A percentile compares a stretch with the other conserved stretches of the same genome.
These are phyloP conservation scores for Taiozyma sp. DNA, from an alignment of 1,139 yeast genomes.

Conservation along the genomic window DNA sequence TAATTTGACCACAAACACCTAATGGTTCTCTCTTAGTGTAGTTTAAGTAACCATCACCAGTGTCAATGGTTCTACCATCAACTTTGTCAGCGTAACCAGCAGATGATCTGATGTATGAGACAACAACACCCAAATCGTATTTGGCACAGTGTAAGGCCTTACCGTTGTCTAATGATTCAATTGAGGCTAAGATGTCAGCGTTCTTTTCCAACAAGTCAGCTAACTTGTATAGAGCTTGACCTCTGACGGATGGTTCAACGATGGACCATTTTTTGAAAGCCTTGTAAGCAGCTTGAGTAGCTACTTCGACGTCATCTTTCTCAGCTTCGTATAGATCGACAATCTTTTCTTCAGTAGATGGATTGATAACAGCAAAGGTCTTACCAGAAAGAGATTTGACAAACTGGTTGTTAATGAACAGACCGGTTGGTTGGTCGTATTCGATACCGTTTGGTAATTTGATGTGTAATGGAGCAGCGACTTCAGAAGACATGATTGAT, in stretches of 20 bases:
- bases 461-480: slow-evolving; percentile 37
- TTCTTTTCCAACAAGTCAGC: slow-evolving; percentile 64
- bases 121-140: slow-evolving; percentile 56
- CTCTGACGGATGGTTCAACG: slow-evolving; percentile 49
- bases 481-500: slow-evolving; percentile 3
- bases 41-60: slow-evolving; percentile 57
- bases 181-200: slow-evolving; percentile 56
- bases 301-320: slow-evolving; percentile 52
- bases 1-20: slow-evolving; percentile 79
- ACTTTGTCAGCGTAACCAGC: slow-evolving; percentile 85
- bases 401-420: slow-evolving; percentile 59
- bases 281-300: slow-evolving; percentile 51
- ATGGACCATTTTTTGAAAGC: slow-evolving; percentile 49
- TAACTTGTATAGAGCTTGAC: slow-evolving; percentile 51
- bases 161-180: slow-evolving; percentile 83
- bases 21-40: slow-evolving; percentile 62
- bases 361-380: slow-evolving; percentile 49
- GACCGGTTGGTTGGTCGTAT: slow-evolving; percentile 63
- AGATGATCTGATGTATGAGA: slow-evolving; percentile 57
- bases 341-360: slow-evolving; percentile 54
- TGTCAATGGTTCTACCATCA: slow-evolving; percentile 63
- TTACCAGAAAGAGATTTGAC: slow-evolving; percentile 45
- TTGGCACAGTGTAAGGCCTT: slow-evolving; percentile 56
- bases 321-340: slow-evolving; percentile 52
- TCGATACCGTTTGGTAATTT: slow-evolving; percentile 60